Evolutionary conservation across 2,329 filamentous ascomycete genomes (phyloP).

Genomic region (Trichoderma sp.): DNA sequence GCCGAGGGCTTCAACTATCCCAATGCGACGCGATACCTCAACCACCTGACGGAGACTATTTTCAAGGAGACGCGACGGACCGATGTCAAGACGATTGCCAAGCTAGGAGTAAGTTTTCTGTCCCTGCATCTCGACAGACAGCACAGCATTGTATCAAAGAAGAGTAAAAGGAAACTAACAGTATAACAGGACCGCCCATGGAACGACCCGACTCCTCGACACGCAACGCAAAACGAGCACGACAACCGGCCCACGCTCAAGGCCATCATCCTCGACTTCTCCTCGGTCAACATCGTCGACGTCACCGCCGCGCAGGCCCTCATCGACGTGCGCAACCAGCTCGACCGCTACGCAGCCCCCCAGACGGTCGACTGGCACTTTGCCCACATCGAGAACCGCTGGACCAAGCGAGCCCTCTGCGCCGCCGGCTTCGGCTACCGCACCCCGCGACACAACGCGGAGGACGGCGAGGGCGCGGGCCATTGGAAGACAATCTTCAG

Average conservation of each 20-base stretch:
- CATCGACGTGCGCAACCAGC: conserved; percentile 57
- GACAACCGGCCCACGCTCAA: conserved; percentile 54
- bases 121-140: too few species aligned
- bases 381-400: conserved; percentile 57
- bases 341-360: conserved; percentile 55
- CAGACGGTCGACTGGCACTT: conserved; percentile 55
- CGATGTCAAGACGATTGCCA: conserved; percentile 49
- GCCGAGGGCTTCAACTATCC: conserved; percentile 61
- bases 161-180: background rate
- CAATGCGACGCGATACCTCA: conserved; percentile 56
- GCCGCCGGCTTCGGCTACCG: conserved; percentile 57
- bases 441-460: conserved; percentile 36
- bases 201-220: conserved; percentile 56
- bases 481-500: conserved; percentile 81
- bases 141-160: background rate
- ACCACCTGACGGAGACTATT: conserved; percentile 52
- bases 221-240: conserved; percentile 38
- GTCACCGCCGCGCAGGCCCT: conserved; percentile 59
- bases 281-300: conserved; percentile 59
- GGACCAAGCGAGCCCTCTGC: conserved; percentile 60
- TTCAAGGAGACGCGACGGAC: conserved; percentile 52
- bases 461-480: conserved; percentile 34
- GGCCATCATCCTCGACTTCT: conserved; percentile 61
- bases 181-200: conserved; percentile 54
- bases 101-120: conserved; percentile 30